phyloP scores from a whole-genome alignment of 352 stramenopile species.

The Peronospora destructor region DNA sequence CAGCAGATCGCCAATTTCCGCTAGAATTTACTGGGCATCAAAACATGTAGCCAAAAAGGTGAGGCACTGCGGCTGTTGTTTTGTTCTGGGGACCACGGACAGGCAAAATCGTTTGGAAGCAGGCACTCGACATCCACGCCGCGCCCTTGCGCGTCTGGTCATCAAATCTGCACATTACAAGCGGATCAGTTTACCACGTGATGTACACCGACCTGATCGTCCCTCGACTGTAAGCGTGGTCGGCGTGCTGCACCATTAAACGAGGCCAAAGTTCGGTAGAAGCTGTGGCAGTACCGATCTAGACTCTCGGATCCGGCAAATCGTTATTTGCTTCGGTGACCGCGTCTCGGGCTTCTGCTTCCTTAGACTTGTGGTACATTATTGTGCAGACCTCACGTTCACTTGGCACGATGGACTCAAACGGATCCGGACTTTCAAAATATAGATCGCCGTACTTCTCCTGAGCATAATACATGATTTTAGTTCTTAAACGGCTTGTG shows the following conservation, averaged over 20 bases:
- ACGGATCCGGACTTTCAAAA: slow-evolving; percentile 62
- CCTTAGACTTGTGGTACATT: slow-evolving; percentile 36
- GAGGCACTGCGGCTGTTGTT: slow-evolving; percentile 49
- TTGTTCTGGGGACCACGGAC: slow-evolving; percentile 41
- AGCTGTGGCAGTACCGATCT: slow-evolving; percentile 26
- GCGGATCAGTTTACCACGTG: slow-evolving; percentile 1
- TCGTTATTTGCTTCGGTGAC: slow-evolving; percentile 1
- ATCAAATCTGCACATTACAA: neutral
- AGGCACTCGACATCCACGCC: slow-evolving; percentile 52
- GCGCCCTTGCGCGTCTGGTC: slow-evolving; percentile 37
- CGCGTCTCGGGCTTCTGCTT: slow-evolving; percentile 9
- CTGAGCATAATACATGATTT: slow-evolving; percentile 12
- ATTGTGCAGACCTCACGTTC: slow-evolving; percentile 55
- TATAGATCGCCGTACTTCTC: slow-evolving; percentile 54
- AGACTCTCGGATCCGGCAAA: neutral
- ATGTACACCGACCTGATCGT: slow-evolving; percentile 40
- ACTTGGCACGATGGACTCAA: slow-evolving; percentile 51
- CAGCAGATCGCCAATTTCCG: slow-evolving; percentile 43
- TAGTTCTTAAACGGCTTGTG: neutral
- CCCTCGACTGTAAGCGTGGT: slow-evolving; percentile 52
- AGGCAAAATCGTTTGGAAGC: slow-evolving; percentile 47
- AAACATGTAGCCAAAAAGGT: slow-evolving; percentile 55
- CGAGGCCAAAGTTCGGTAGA: slow-evolving; percentile 34
- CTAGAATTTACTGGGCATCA: slow-evolving; percentile 30
- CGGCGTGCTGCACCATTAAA: slow-evolving; percentile 21